Evolutionary conservation across 2,329 filamentous ascomycete genomes (phyloP).

Genomic region (Cercospora zeae-maydis): DNA sequence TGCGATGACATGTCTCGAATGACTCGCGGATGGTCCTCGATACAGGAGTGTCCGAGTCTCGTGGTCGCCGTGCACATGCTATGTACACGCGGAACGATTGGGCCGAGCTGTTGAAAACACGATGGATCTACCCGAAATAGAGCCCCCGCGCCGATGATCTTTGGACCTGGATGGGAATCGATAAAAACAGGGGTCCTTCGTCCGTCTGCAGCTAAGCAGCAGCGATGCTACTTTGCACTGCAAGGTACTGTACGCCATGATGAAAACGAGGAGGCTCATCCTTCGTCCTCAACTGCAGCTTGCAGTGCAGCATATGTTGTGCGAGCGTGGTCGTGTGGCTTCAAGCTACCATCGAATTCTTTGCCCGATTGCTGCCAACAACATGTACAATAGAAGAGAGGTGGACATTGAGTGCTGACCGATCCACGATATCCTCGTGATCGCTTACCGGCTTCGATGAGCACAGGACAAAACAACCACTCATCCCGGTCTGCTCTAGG

Average conservation of each 20-base stretch:
- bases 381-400: not conserved
- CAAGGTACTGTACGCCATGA: not conserved
- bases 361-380: not conserved
- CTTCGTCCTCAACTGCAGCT: no score
- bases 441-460: not conserved
- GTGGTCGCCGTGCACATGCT: not conserved
- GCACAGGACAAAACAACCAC: not conserved
- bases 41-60: not conserved
- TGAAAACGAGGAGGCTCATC: not conserved
- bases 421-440: not conserved
- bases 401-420: not conserved
- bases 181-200: not conserved
- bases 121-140: not conserved
- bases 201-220: not conserved
- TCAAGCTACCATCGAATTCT: not conserved
- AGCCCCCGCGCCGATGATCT: not conserved
- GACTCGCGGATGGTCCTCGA: not conserved
- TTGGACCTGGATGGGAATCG: not conserved
- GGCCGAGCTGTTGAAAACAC: not conserved
- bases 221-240: constrained; percentile 3
- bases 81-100: not conserved
- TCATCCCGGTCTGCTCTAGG: not conserved
- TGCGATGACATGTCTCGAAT: not conserved
- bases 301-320: not conserved
- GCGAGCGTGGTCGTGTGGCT: not conserved